Evolutionary conservation across 139 green algal species (phyloP).

Genomic region (Chlorella vulgaris): DNA sequence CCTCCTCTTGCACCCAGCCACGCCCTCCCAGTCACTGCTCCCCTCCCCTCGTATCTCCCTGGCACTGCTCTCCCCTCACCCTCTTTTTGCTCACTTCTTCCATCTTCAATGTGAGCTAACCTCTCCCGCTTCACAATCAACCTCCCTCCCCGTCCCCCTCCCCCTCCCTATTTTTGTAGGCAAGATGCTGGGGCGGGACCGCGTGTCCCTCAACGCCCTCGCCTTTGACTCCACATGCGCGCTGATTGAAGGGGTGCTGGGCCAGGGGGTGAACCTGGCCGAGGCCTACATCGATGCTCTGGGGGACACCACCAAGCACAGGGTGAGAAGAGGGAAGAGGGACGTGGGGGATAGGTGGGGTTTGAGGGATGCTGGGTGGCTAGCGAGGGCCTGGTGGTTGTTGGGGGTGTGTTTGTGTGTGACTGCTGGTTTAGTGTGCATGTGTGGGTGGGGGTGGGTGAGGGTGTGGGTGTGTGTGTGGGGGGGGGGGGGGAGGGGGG

Average conservation of each 20-base stretch:
- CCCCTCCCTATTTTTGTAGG: conserved; percentile 2
- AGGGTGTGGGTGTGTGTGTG: too few species aligned
- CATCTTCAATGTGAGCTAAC: too few species aligned
- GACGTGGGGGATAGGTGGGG: neutral
- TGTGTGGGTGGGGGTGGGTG: too few species aligned
- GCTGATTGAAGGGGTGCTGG: conserved; percentile 72
- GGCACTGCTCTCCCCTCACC: too few species aligned
- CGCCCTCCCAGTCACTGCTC: too few species aligned
- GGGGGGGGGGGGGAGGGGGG: too few species aligned
- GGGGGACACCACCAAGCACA: conserved; percentile 73
- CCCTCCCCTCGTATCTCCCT: too few species aligned
- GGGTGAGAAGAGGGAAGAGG: neutral
- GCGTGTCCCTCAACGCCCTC: conserved; percentile 73
- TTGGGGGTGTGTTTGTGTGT: too few species aligned
- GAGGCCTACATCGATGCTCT: conserved; percentile 95
- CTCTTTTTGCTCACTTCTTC: too few species aligned
- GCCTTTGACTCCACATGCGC: conserved; percentile 67
- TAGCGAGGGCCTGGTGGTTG: too few species aligned
- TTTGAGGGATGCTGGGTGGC: neutral
- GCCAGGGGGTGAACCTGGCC: conserved; percentile 66
- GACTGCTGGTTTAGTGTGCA: too few species aligned
- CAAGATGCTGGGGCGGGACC: conserved; percentile 54
- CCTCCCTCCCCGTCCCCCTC: neutral
- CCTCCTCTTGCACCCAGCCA: too few species aligned
- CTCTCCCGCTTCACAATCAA: neutral